These are phyloP conservation scores for Fusarium sacchari DNA, from an alignment of 2,329 filamentous ascomycete genomes.

Conservation along the genomic window DNA sequence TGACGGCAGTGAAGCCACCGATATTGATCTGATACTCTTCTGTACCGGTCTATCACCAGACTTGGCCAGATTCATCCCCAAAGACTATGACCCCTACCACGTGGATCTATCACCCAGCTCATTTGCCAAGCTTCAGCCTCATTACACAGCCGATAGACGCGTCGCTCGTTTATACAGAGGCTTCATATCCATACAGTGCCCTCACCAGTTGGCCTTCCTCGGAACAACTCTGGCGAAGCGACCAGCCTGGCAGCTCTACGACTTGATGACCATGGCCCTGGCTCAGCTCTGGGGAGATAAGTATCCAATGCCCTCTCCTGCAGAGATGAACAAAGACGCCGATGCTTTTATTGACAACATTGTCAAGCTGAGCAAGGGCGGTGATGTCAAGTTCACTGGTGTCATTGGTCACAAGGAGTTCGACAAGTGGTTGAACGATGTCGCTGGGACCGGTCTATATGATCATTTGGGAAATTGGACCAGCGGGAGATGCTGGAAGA, in stretches of 20 bases:
- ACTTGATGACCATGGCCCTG: neutral
- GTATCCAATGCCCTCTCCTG: neutral
- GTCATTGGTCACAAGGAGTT: neutral
- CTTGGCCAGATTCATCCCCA: neutral
- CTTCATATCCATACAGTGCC: neutral
- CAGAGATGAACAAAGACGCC: neutral
- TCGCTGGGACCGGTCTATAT: neutral
- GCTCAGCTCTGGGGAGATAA: neutral
- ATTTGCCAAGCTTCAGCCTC: neutral
- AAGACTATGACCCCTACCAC: neutral
- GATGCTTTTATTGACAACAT: neutral
- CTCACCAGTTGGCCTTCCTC: neutral
- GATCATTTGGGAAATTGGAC: neutral
- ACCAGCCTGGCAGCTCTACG: neutral
- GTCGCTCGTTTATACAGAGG: neutral
- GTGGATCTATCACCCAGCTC: neutral
- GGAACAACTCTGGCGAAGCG: neutral
- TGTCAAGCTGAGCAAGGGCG: neutral
- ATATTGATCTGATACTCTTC: neutral
- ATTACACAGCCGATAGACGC: neutral
- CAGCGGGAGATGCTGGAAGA: neutral
- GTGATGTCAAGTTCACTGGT: neutral
- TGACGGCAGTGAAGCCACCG: neutral
- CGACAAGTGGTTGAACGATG: neutral
- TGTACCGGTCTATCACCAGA: neutral